Evolutionary conservation across 2,329 filamentous ascomycete genomes (phyloP), one percentile per base, ranked within the genome.

Genomic region (Aspergillus melleus): DNA sequence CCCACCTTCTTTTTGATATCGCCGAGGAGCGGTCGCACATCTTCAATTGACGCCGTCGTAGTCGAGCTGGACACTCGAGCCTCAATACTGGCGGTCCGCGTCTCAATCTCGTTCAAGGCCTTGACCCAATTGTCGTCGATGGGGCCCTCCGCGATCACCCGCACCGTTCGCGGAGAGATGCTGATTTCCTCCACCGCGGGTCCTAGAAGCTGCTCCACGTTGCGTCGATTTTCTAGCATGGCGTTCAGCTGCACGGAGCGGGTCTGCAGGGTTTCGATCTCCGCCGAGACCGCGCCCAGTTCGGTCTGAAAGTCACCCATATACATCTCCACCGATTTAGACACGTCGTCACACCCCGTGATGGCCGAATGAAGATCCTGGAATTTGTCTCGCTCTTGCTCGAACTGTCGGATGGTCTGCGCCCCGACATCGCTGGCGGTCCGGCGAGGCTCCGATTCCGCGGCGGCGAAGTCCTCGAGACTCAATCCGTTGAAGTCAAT

Each of bases 251-350:
- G 87, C 11, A 89, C 85, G 0, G 95, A 99, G 51, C 95, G 87
- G 54, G 89, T 88, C 77, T 99, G 95, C 46, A 99, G 79, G 2
- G 88, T 92, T 77, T 99, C 95, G 54, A 99, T 99, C 73, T 99
- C 95, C 6, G 92, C 89, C 1, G 95, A 97, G 12, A 99, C 95
- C 14, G 88, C 86, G 9, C 92, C 94, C 11, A 99, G 85, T 75
- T 99, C 96, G 61, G 92, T 90, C 72, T 96, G 92, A 72, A 99
- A 99, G 74, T 89, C 94, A 42, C 90, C 90, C 55, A 99, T 83
- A 73, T 97, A 98, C 32, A 86, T 88, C 78, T 99, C 94, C 57
- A 99, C 95, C 0, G 93, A 96, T 75, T 88, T 90, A 50, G 98
- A 84, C 54, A 98, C 91, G 72, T 96, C 90, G 76, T 99, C 95